Base-by-base conservation (phyloP, 768 basidiomycete species). In the Podaxis pistillaris region DNA sequence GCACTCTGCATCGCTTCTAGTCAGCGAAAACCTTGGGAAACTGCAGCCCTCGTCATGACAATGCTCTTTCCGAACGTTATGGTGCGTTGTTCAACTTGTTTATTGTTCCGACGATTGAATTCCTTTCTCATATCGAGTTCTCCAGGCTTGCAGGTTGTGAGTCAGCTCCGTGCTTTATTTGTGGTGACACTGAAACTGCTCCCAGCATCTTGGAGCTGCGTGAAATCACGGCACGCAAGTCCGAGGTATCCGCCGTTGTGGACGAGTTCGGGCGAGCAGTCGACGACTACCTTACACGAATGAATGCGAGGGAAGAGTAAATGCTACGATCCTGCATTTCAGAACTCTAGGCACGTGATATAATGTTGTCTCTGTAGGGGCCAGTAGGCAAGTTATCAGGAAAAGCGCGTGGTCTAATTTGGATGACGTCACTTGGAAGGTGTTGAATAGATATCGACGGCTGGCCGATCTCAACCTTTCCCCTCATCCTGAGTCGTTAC, bases 401-500 rank as follows among this genome's bases (percentile, higher is more conserved):
- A 41, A 4, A 4, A 13, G 12, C 4, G 1, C 1, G n/a, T 1
- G 11, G 41, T 13, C n/a, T 41, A 12, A 24, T 49, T 9, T 7
- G 12, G n/a, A 26, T 49, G 47, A 49, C 47, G 12, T 49, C 47
- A 49, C 12, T 19, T 19, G 22, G 47, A 22, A 19, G 22, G 22
- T 19, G 2, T 19, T 49, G 47, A 19, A 19, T 19, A 19, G 22
- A 19, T 49, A 22, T 26, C 9, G 22, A 5, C 5, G 22, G n/a
- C 24, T 19, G 6, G 17, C 47, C 47, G 22, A 7, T 7, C 47
- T 63, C 40, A 40, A 30, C 30, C 28, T 19, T 24, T 41, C 12
- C 54, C 9, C 40, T 37, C 22, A 41, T 36, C 38, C 63, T 37
- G 17, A 12, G 22, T 37, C 28, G 56, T 54, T 49, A 66, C 49